Conservation (phyloP, 2,329 filamentous ascomycete species). For the Aspergillus sp. region DNA sequence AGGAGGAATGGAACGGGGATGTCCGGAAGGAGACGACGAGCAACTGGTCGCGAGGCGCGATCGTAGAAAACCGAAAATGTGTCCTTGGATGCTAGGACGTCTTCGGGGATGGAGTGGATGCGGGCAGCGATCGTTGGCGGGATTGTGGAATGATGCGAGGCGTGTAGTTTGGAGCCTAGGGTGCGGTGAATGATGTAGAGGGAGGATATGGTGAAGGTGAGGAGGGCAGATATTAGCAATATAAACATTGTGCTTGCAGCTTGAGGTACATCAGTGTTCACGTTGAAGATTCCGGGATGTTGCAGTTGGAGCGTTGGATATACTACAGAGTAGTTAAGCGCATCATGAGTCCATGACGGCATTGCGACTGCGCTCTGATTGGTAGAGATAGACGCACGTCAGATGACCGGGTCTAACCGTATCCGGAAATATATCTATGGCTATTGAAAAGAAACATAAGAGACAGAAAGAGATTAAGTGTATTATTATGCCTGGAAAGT, state of each 20-base stretch:
- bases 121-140: slow-evolving; percentile 5
- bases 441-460: no score
- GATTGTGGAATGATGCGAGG: slow-evolving; percentile 6
- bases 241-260: not conserved
- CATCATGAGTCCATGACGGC: no score
- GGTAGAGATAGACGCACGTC: no score
- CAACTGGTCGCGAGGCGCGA: slow-evolving; percentile 13
- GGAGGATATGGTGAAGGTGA: slow-evolving; percentile 11
- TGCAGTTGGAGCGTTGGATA: no score
- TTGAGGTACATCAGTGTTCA: not conserved
- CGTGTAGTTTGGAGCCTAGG: slow-evolving; percentile 16
- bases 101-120: slow-evolving; percentile 18
- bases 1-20: slow-evolving; percentile 14
- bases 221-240: not conserved
- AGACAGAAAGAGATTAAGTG: no score
- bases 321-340: no score
- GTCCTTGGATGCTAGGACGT: slow-evolving; percentile 7
- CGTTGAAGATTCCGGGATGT: not conserved
- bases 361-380: no score
- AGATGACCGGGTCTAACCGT: no score
- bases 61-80: slow-evolving; percentile 17
- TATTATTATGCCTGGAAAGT: not conserved
- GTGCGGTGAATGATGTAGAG: slow-evolving; percentile 17
- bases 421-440: no score
- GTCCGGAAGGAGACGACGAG: slow-evolving; percentile 13